Conservation (phyloP, 305 asterid genomes). For the Fraxinus angustifolia region DNA sequence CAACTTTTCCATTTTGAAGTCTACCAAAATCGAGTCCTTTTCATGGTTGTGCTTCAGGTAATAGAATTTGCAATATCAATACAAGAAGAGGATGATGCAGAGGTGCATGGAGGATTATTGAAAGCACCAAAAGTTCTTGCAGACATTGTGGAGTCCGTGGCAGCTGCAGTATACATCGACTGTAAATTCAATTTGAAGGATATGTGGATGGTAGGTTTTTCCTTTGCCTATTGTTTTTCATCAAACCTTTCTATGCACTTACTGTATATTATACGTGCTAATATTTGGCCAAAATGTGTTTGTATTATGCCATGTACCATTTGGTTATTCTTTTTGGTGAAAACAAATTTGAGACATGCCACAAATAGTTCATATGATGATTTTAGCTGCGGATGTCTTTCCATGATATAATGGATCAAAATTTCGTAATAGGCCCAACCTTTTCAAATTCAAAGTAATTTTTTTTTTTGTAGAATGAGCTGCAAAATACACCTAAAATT, state of each 20-base stretch:
- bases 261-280: background rate
- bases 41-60: slow-evolving; percentile 44
- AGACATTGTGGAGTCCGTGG: slow-evolving; percentile 55
- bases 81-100: slow-evolving; percentile 43
- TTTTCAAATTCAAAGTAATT: background rate
- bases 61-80: slow-evolving; percentile 56
- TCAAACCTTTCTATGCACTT: background rate
- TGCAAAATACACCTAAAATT: background rate
- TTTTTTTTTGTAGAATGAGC: background rate
- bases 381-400: background rate
- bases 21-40: slow-evolving; percentile 31
- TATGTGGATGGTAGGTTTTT: slow-evolving; percentile 41
- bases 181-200: slow-evolving; percentile 35
- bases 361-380: background rate
- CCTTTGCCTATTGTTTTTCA: background rate
- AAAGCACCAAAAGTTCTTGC: slow-evolving; percentile 85
- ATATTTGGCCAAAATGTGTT: slow-evolving; percentile 2
- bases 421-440: background rate
- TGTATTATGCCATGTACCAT: background rate
- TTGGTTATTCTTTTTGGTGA: background rate
- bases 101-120: slow-evolving; percentile 66
- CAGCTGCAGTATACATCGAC: slow-evolving; percentile 52
- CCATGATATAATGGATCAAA: background rate
- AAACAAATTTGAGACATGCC: background rate
- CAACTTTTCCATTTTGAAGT: slow-evolving; percentile 33